Conservation (phyloP, 2,329 filamentous ascomycete genomes). For the Coccinonectria pachysandricola region DNA sequence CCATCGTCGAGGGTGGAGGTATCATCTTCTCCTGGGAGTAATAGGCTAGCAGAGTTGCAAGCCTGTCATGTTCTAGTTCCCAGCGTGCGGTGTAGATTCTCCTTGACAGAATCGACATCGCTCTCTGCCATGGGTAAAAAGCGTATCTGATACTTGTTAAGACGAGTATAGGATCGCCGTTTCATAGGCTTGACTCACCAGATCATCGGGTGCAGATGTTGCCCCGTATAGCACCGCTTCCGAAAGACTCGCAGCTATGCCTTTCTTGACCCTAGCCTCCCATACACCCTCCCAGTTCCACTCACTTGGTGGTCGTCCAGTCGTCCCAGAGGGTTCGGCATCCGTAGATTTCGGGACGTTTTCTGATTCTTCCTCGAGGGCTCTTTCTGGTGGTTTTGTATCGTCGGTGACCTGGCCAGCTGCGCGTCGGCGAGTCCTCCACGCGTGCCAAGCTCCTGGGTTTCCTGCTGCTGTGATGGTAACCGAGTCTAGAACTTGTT, state of each 20-base stretch:
- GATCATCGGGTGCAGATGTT: slow-evolving; percentile 52
- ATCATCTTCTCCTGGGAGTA: no score
- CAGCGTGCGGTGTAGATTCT: slow-evolving; percentile 45
- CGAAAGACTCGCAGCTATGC: slow-evolving; percentile 64
- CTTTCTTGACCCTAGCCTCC: slow-evolving; percentile 78
- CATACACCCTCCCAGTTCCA: slow-evolving; percentile 99
- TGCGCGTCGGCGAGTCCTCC: slow-evolving; percentile 57
- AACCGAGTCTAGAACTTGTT: slow-evolving; percentile 64
- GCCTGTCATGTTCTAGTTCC: slow-evolving; percentile 19
- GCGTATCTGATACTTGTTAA: slow-evolving; percentile 41
- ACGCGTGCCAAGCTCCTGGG: slow-evolving; percentile 87
- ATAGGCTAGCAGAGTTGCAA: neutral
- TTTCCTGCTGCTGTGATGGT: slow-evolving; percentile 79
- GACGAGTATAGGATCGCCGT: neutral
- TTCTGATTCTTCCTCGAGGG: slow-evolving; percentile 3
- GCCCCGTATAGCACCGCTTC: slow-evolving; percentile 71
- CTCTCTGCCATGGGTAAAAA: slow-evolving; percentile 54
- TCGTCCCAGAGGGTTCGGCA: neutral
- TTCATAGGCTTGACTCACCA: slow-evolving; percentile 43
- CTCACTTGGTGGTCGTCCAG: slow-evolving; percentile 31
- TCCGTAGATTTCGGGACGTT: slow-evolving; percentile 6
- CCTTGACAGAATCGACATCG: slow-evolving; percentile 47
- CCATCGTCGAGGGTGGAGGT: no score
- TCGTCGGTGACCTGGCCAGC: slow-evolving; percentile 18
- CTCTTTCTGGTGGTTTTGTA: slow-evolving; percentile 1